A percentile compares a stretch with the other conserved stretches of the same genome.
Evolutionary conservation across 129 eudicot species (phyloP).

Genomic region (Smallanthus sonchifolius): DNA sequence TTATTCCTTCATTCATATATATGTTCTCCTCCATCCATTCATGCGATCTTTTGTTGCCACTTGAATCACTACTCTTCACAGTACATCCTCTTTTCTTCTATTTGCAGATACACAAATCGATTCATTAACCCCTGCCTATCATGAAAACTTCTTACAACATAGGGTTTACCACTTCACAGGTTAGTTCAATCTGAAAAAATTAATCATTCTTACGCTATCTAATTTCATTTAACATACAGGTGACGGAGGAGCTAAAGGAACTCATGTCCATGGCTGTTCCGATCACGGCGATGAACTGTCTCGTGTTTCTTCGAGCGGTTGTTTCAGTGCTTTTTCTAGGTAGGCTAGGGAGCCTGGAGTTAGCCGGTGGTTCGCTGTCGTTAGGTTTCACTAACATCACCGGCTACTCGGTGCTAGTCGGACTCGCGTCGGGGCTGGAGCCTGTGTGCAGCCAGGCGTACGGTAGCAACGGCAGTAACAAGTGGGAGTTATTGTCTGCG

Average conservation of each 20-base stretch:
- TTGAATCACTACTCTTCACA: too few species aligned
- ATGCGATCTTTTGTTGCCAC: too few species aligned
- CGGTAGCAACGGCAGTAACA: constrained; percentile 67
- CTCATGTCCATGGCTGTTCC: constrained; percentile 81
- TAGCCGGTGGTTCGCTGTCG: constrained; percentile 93
- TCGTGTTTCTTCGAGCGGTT: constrained; percentile 70
- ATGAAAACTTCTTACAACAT: too few species aligned
- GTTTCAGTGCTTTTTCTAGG: constrained; percentile 85
- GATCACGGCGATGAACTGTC: constrained; percentile 82
- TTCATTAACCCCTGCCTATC: too few species aligned
- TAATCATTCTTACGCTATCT: too few species aligned
- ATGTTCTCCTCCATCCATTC: too few species aligned
- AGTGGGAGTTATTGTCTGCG: constrained; percentile 58
- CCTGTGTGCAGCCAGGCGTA: constrained; percentile 89
- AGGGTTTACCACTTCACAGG: too few species aligned
- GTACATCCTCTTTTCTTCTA: too few species aligned
- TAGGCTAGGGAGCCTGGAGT: constrained; percentile 76
- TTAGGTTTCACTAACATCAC: constrained; percentile 91
- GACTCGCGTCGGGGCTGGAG: constrained; percentile 82
- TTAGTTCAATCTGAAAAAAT: too few species aligned
- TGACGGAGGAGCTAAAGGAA: constrained; percentile 72
- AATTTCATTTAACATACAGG: constrained; percentile 22
- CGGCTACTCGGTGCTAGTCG: constrained; percentile 89
- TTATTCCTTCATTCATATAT: too few species aligned
- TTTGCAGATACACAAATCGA: too few species aligned